Percentiles rank a stretch among this genome's conserved stretches.
Evolutionary conservation across 331 rosid genomes (phyloP).

Genomic region (Cydonia oblonga): DNA sequence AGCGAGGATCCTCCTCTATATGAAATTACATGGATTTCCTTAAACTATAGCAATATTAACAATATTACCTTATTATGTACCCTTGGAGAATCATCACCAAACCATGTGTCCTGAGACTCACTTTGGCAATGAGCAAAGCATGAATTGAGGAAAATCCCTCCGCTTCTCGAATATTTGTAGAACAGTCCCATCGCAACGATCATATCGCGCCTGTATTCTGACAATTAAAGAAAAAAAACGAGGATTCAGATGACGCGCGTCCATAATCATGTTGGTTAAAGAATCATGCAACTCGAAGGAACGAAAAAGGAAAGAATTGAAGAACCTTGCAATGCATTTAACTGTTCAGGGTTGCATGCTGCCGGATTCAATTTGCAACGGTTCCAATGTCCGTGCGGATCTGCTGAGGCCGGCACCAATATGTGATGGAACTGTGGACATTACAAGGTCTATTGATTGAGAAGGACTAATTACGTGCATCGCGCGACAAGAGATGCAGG

Average conservation of each 20-base stretch:
- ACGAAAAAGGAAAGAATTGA: not conserved
- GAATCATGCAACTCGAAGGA: not conserved
- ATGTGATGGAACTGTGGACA: constrained; percentile 30
- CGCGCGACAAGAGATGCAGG: not conserved
- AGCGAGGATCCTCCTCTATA: too few relatives aligned
- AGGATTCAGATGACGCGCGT: not conserved
- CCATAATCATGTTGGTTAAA: not conserved
- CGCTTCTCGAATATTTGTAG: constrained; percentile 39
- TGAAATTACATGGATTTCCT: not conserved
- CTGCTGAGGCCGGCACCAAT: constrained; percentile 80
- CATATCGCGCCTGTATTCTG: constrained; percentile 45
- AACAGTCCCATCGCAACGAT: constrained; percentile 40
- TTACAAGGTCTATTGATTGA: not conserved
- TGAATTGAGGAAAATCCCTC: constrained; percentile 78
- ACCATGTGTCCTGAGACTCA: constrained; percentile 85
- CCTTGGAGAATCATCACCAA: constrained; percentile 59
- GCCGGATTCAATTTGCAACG: constrained; percentile 62
- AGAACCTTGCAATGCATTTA: constrained; percentile 60
- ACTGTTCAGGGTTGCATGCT: constrained; percentile 45
- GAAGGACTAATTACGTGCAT: not conserved
- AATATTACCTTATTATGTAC: constrained; percentile 49
- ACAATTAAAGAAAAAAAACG: not conserved
- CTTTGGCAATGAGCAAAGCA: constrained; percentile 99
- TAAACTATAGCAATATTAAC: not conserved
- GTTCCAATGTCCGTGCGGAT: constrained; percentile 58